Base-by-base conservation (phyloP, 2,329 filamentous ascomycete genomes). In the Shiraia bambusicola region DNA sequence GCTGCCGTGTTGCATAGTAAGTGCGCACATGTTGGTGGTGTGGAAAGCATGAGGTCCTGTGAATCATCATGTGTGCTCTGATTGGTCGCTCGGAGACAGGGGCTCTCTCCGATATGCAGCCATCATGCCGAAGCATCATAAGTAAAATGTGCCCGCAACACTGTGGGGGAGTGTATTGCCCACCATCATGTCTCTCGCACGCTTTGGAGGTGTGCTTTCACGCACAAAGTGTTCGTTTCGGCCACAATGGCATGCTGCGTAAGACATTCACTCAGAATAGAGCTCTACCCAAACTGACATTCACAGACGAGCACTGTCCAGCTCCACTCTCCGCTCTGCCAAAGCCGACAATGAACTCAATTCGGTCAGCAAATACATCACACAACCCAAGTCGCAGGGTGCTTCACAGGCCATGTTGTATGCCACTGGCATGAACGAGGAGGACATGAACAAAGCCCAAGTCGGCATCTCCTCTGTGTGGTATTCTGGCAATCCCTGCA, bases 321-420 rank as follows among this genome's bases (percentile, higher is more conserved):
- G 56, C 56, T 63, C 59, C 37, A 45, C 61, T 30, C 37, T 54
- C 36, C 65, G 59, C 52, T 43, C 47, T 43, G 50, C 57, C 38
- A 61, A 54, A 51, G 54, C 59, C 33, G 66, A 69, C 43, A 50
- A 59, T 52, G 65, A 65, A 42, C 60, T 71, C 52, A 98, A 98
- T 79, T 88, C 82, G 69, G 77, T 92, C 66, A 96, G 91, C 47
- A 76, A 82, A 48, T 71, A 77, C 67, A 92, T 98, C 75, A 98
- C 93, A 17, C 91, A 97, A 74, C 92, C 91, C 67, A 97, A 96
- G 76, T 93, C 92, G 25, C 93, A 98, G 76, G 93, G 93, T 57
- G 93, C 94, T 40, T 97, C 93, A 29, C 93, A 98, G 76, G 93
- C 94, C 52, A 98, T 98, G 94, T 79, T 98, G 42, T 98, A 95